These are phyloP conservation scores for Coemansia brasiliensis DNA, from an alignment of 192 early-diverging fungal species.

Conservation along the genomic window DNA sequence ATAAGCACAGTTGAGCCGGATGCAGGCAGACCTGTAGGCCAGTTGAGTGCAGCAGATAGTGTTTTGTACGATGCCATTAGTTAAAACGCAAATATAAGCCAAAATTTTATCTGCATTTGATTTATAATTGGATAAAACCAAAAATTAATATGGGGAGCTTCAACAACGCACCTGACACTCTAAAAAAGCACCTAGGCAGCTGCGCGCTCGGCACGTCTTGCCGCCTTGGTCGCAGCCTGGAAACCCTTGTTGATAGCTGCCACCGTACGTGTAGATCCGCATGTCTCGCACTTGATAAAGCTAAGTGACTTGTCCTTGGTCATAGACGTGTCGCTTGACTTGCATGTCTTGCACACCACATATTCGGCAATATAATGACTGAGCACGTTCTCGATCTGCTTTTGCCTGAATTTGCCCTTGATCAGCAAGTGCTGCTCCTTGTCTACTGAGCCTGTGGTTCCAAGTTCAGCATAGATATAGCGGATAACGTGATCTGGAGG, in stretches of 20 bases:
- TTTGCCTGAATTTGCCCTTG: conserved; percentile 97
- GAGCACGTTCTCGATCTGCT: conserved; percentile 97
- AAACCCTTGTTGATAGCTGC: conserved; percentile 97
- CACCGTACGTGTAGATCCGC: conserved; percentile 92
- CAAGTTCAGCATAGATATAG: conserved; percentile 98
- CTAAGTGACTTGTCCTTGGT: conserved; percentile 95
- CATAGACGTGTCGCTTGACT: conserved; percentile 88
- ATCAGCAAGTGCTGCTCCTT: conserved; percentile 87
- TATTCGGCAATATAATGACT: conserved; percentile 98
- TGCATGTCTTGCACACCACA: conserved; percentile 99
- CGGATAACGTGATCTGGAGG: conserved; percentile 95
- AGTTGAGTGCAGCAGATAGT: conserved; percentile 34
- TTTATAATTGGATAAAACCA: background rate
- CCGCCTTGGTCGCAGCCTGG: conserved; percentile 73
- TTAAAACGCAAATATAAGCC: background rate
- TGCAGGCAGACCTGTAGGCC: conserved; percentile 25
- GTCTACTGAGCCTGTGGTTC: conserved; percentile 95
- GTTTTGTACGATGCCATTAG: conserved; percentile 37
- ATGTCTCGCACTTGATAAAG: conserved; percentile 96
- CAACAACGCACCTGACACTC: background rate
- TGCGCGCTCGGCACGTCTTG: conserved; percentile 37
- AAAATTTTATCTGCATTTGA: background rate
- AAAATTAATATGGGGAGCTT: background rate
- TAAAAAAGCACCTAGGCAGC: background rate
- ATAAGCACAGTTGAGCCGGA: conserved; percentile 22